Percentiles rank a stretch among this genome's conserved stretches.
These are phyloP conservation scores for Geum urbanum DNA, from an alignment of 306 rosid genomes.

Conservation along the genomic window DNA sequence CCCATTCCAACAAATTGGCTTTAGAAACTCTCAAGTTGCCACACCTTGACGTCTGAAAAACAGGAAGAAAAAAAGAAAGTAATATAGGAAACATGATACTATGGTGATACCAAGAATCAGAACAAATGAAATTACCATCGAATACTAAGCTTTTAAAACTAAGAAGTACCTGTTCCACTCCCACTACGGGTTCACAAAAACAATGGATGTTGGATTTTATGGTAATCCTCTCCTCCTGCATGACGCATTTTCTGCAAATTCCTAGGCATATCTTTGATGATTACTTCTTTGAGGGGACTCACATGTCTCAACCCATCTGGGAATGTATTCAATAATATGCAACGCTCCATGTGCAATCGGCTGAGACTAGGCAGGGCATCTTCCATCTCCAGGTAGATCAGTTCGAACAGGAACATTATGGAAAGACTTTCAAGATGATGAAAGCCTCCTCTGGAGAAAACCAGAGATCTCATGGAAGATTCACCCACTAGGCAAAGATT, in stretches of 20 bases:
- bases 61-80: too few relatives aligned
- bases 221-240: not conserved
- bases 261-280: not conserved
- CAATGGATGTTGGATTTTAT: not conserved
- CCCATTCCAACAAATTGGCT: too few relatives aligned
- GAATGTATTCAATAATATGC: not conserved
- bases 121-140: not conserved
- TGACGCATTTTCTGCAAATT: not conserved
- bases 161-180: not conserved
- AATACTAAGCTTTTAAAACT: not conserved
- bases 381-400: not conserved
- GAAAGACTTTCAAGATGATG: conserved; percentile 1
- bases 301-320: conserved; percentile 3
- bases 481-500: conserved; percentile 5
- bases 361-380: not conserved
- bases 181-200: not conserved
- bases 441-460: conserved; percentile 14
- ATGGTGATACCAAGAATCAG: too few relatives aligned
- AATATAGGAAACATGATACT: too few relatives aligned
- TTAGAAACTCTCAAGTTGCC: too few relatives aligned
- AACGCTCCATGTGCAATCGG: not conserved
- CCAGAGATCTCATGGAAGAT: not conserved
- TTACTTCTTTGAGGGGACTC: not conserved
- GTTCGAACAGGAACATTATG: not conserved
- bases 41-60: too few relatives aligned